These are phyloP conservation scores for Colletotrichum lindemuthianum DNA, from an alignment of 2,329 filamentous ascomycete species.

Conservation along the genomic window DNA sequence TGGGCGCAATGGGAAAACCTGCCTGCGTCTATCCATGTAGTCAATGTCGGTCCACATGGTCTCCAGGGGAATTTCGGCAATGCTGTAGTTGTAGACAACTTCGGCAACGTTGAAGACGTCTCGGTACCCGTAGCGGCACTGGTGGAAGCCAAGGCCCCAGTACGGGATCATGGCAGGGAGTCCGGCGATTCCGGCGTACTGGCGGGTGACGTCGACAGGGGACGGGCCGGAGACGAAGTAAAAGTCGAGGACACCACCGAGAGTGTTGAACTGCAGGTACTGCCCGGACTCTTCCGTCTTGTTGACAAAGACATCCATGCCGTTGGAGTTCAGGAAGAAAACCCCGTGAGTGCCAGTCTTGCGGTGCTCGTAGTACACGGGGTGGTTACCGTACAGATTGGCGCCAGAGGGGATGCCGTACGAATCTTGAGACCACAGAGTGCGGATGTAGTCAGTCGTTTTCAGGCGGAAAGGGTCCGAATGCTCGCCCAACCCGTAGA, in stretches of 20 bases:
- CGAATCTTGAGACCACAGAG: slow-evolving; percentile 75
- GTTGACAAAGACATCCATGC: slow-evolving; percentile 82
- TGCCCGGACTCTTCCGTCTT: slow-evolving; percentile 67
- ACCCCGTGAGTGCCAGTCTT: slow-evolving; percentile 69
- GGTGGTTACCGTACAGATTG: slow-evolving; percentile 79
- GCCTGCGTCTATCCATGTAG: slow-evolving; percentile 46
- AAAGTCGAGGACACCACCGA: slow-evolving; percentile 81
- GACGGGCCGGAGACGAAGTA: slow-evolving; percentile 71
- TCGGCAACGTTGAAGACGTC: slow-evolving; percentile 74
- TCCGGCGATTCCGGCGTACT: slow-evolving; percentile 68
- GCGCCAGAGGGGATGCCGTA: slow-evolving; percentile 67
- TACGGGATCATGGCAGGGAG: slow-evolving; percentile 71
- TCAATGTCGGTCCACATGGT: slow-evolving; percentile 70
- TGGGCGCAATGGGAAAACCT: not conserved
- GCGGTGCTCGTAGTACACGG: slow-evolving; percentile 80
- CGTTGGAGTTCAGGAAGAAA: slow-evolving; percentile 77
- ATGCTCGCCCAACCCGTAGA: slow-evolving; percentile 85
- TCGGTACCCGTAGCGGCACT: slow-evolving; percentile 72
- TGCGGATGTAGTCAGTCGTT: slow-evolving; percentile 75
- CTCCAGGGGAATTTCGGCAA: slow-evolving; percentile 73
- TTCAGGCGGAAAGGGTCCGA: slow-evolving; percentile 76
- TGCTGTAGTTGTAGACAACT: slow-evolving; percentile 74
- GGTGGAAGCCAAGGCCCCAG: slow-evolving; percentile 70
- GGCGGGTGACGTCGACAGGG: slow-evolving; percentile 66
- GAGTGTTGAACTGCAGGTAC: slow-evolving; percentile 81